Conservation (phyloP, 768 basidiomycete species). For the Multifurca ochricompacta region DNA sequence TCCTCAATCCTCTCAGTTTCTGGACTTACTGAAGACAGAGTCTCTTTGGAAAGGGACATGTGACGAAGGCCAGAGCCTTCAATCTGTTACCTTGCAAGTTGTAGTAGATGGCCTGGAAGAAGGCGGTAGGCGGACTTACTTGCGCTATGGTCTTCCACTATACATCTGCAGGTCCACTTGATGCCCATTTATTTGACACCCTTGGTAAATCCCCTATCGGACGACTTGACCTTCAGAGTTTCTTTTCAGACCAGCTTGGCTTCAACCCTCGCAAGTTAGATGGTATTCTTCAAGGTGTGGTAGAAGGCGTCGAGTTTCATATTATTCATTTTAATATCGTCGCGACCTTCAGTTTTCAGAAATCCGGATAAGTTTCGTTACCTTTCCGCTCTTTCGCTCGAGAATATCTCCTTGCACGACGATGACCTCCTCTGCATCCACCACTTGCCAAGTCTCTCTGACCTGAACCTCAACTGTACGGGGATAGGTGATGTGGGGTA, state of each 20-base stretch:
- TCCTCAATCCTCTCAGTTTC: not conserved
- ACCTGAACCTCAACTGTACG: constrained; percentile 38
- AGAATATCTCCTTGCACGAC: not conserved
- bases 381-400: not conserved
- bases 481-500: not conserved
- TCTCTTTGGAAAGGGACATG: not conserved
- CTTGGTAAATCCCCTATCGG: constrained; percentile 41
- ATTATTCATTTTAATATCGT: constrained; percentile 19
- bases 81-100: not conserved
- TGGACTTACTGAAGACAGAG: not conserved
- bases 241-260: constrained; percentile 29
- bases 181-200: constrained; percentile 35
- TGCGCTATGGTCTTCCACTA: not conserved
- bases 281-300: not conserved
- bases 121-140: not conserved
- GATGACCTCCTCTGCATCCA: constrained; percentile 3
- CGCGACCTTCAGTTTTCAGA: not conserved
- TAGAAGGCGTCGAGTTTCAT: not conserved
- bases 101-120: not conserved
- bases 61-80: not conserved
- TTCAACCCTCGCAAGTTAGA: not conserved
- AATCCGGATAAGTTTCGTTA: not conserved
- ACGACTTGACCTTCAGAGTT: constrained; percentile 35
- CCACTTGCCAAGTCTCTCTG: not conserved
- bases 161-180: constrained; percentile 38